Evolutionary conservation across 345 rosid species (phyloP).

Genomic region (Pelargonium nanum): DNA sequence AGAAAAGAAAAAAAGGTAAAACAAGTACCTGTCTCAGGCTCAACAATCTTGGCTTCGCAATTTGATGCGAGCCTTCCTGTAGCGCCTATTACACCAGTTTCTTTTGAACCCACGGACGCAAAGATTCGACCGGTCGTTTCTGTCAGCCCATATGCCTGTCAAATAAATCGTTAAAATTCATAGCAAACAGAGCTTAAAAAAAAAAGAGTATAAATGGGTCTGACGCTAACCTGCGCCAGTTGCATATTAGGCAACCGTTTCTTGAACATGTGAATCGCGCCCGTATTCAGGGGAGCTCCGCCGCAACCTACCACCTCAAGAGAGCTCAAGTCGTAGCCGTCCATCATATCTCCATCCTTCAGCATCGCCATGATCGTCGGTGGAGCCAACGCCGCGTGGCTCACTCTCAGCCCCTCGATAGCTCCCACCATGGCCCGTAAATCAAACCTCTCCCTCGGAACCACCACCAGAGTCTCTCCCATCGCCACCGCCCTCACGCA

Average conservation of each 20-base stretch:
- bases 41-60: slow-evolving; percentile 38
- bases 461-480: slow-evolving; percentile 36
- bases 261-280: slow-evolving; percentile 18
- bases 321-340: slow-evolving; percentile 36
- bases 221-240: slow-evolving; percentile 40
- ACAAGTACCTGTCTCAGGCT: slow-evolving; percentile 30
- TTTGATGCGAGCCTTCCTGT: slow-evolving; percentile 40
- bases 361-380: slow-evolving; percentile 34
- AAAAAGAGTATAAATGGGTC: too few relatives aligned
- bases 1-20: too few relatives aligned
- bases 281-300: slow-evolving; percentile 30
- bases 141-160: slow-evolving; percentile 61
- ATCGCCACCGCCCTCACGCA: slow-evolving; percentile 22
- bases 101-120: slow-evolving; percentile 25
- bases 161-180: too few relatives aligned
- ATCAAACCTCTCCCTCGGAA: slow-evolving; percentile 22
- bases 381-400: slow-evolving; percentile 41
- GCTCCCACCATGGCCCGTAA: slow-evolving; percentile 18
- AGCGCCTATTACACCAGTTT: slow-evolving; percentile 26
- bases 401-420: slow-evolving; percentile 22
- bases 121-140: slow-evolving; percentile 43
- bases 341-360: slow-evolving; percentile 6
- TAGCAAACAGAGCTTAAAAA: too few relatives aligned
- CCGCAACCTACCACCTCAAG: slow-evolving; percentile 37
- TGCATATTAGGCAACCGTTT: slow-evolving; percentile 25